Percentiles rank a stretch among this genome's conserved stretches.
Evolutionary conservation across 257 asterid genomes (phyloP).

Genomic region (Ligustrum vulgare): DNA sequence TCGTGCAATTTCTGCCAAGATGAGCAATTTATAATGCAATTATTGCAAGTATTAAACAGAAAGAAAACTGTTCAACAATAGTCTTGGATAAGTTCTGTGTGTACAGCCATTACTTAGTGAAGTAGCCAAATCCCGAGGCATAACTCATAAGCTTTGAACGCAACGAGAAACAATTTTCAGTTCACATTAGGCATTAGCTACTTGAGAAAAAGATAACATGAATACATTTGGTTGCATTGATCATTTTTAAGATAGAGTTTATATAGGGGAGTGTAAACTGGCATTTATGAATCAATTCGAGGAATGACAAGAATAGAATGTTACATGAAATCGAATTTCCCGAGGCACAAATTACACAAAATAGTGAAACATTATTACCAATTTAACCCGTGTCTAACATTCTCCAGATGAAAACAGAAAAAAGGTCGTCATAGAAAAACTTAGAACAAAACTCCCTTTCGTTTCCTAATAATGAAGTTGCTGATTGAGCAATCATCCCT

Average conservation of each 20-base stretch:
- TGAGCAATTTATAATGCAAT: slow-evolving; percentile 10
- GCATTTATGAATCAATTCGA: neutral
- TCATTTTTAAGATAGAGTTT: neutral
- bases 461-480: neutral
- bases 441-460: neutral
- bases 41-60: neutral
- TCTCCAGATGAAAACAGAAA: neutral
- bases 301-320: neutral
- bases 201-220: slow-evolving; percentile 11
- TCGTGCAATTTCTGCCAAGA: slow-evolving; percentile 34
- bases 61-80: slow-evolving; percentile 17
- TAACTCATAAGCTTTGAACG: slow-evolving; percentile 22
- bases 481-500: neutral
- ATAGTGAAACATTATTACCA: neutral
- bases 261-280: neutral
- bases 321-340: neutral
- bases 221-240: neutral
- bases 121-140: slow-evolving; percentile 32
- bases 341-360: neutral
- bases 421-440: neutral
- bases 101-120: slow-evolving; percentile 36
- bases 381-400: neutral
- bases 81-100: slow-evolving; percentile 30
- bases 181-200: slow-evolving; percentile 23
- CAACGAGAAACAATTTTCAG: neutral